These are phyloP conservation scores for Lobosporangium transversale DNA, from an alignment of 192 early-diverging fungal genomes.

Conservation along the genomic window DNA sequence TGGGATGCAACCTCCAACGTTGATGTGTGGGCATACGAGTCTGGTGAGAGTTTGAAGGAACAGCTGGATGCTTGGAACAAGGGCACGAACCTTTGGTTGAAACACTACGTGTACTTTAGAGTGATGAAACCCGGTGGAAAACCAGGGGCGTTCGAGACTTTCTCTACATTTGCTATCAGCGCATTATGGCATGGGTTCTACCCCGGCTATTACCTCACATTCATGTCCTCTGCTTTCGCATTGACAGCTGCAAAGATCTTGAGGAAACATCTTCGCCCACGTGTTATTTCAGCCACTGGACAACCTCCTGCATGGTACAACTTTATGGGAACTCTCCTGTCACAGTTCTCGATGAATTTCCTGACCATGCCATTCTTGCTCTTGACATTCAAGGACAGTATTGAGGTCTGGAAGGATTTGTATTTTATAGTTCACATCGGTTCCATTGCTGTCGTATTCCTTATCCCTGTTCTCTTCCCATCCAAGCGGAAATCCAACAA, in stretches of 20 bases:
- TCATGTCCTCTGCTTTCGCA: conserved; percentile 25
- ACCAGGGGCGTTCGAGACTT: conserved; percentile 65
- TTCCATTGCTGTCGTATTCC: conserved; percentile 48
- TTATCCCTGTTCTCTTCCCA: conserved; percentile 46
- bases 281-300: conserved; percentile 7
- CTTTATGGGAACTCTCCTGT: conserved; percentile 71
- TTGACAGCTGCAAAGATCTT: conserved; percentile 26
- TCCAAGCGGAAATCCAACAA: conserved; percentile 44
- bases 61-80: conserved; percentile 92
- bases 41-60: conserved; percentile 77
- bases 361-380: conserved; percentile 76
- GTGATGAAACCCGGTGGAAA: conserved; percentile 63
- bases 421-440: conserved; percentile 71
- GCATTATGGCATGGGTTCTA: conserved; percentile 98
- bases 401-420: conserved; percentile 69
- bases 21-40: conserved; percentile 76
- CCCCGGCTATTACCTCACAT: conserved; percentile 82
- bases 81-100: conserved; percentile 88
- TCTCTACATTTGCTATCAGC: conserved; percentile 83
- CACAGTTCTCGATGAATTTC: conserved; percentile 76
- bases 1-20: conserved; percentile 85
- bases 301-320: conserved; percentile 67
- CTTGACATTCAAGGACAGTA: conserved; percentile 61
- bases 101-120: conserved; percentile 84
- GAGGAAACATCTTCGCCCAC: conserved; percentile 21